Evolutionary conservation across 768 basidiomycete genomes (phyloP).

Genomic region (Tylopilus intermedius): DNA sequence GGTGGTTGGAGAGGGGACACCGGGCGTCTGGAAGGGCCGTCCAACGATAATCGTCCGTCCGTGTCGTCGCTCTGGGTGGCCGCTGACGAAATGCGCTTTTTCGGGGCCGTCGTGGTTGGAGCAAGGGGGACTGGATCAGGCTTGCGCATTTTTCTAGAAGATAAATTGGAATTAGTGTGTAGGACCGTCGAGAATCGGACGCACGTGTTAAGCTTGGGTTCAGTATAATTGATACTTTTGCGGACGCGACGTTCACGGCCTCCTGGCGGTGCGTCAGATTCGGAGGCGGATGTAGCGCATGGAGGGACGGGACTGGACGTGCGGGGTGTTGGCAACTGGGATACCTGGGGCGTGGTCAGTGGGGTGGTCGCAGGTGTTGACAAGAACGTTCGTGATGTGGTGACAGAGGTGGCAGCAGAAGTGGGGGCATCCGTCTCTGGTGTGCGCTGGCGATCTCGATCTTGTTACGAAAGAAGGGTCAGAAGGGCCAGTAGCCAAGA

Average conservation of each 20-base stretch:
- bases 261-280: conserved; percentile 27
- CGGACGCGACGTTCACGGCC: conserved; percentile 53
- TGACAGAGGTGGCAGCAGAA: conserved; percentile 31
- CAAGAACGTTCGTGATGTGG: conserved; percentile 37
- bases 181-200: conserved; percentile 24
- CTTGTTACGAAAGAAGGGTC: conserved; percentile 19
- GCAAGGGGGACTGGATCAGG: conserved; percentile 52
- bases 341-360: conserved; percentile 27
- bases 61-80: conserved; percentile 33
- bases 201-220: conserved; percentile 85
- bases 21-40: conserved; percentile 31
- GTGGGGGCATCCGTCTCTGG: conserved; percentile 35
- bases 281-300: conserved; percentile 31
- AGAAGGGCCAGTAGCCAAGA: conserved; percentile 9
- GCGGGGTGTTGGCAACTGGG: conserved; percentile 47
- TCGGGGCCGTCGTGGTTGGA: conserved; percentile 28
- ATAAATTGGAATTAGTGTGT: conserved; percentile 5
- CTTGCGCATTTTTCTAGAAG: conserved; percentile 80
- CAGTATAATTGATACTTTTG: conserved; percentile 82
- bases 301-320: conserved; percentile 43
- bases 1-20: conserved; percentile 28
- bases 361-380: conserved; percentile 44
- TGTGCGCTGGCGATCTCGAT: conserved; percentile 35
- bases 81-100: conserved; percentile 42
- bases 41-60: conserved; percentile 38